phyloP scores from a whole-genome alignment of 495 filamentous ascomycete genomes.

The Aspergillus haitiensis region DNA sequence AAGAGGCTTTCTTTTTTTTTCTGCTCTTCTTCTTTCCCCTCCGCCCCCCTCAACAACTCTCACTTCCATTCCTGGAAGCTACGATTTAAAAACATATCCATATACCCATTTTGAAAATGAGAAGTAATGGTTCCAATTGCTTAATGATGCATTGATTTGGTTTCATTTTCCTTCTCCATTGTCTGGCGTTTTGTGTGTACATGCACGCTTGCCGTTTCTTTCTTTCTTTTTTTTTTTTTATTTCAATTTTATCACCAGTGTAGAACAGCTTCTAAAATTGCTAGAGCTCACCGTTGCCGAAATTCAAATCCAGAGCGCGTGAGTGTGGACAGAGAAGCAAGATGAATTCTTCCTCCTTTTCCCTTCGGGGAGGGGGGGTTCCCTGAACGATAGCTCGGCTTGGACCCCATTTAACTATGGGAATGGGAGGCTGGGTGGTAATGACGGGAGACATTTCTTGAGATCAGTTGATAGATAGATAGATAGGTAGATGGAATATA shows the following conservation, averaged over 20 bases:
- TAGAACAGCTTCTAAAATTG: constrained; percentile 55
- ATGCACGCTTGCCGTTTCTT: not conserved
- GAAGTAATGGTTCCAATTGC: too few relatives aligned
- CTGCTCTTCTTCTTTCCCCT: not conserved
- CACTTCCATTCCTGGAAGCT: not conserved
- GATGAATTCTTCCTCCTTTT: constrained; percentile 42
- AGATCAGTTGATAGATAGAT: constrained; percentile 12
- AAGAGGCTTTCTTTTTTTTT: constrained; percentile 2
- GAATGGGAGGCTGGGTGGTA: constrained; percentile 50
- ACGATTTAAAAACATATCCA: not conserved
- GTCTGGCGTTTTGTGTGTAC: not conserved
- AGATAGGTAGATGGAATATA: not conserved
- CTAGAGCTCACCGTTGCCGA: constrained; percentile 67
- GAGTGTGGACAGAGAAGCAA: constrained; percentile 70
- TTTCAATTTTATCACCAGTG: not conserved
- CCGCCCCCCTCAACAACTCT: not conserved
- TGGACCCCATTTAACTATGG: constrained; percentile 55
- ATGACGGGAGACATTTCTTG: constrained; percentile 41
- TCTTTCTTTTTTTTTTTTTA: not conserved
- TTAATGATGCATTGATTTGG: constrained; percentile 10
- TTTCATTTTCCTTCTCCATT: not conserved
- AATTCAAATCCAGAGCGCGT: constrained; percentile 54
- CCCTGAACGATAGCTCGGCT: constrained; percentile 45
- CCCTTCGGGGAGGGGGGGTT: constrained; percentile 29
- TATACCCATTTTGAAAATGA: too few relatives aligned